Percentiles rank a stretch among this genome's conserved stretches.
Evolutionary conservation across 2,329 filamentous ascomycete species (phyloP).

Genomic region (Shiraia sp.): DNA sequence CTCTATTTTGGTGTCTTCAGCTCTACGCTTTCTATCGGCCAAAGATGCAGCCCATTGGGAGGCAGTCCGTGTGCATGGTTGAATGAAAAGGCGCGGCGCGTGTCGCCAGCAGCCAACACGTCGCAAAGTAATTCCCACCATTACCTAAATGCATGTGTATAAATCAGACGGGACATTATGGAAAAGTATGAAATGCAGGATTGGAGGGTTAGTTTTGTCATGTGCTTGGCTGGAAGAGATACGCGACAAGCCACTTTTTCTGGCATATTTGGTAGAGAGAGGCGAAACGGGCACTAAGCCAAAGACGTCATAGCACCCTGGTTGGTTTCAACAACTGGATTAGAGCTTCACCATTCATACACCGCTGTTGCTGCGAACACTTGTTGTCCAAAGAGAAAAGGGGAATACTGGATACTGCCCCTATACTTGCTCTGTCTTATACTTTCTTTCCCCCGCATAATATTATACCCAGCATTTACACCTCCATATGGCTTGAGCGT

Average conservation of each 20-base stretch:
- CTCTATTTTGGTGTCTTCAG: conserved; percentile 11
- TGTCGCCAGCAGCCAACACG: conserved; percentile 25
- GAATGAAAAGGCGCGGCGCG: conserved; percentile 14
- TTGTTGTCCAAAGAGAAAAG: conserved; percentile 1
- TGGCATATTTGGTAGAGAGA: conserved; percentile 1
- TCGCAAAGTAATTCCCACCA: conserved; percentile 33
- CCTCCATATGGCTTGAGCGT: conserved; percentile 28
- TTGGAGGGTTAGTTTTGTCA: conserved; percentile 3
- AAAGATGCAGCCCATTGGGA: conserved; percentile 10
- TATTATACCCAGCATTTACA: background rate
- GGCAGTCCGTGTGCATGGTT: conserved; percentile 6
- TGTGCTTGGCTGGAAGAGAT: conserved; percentile 10
- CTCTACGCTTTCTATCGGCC: conserved; percentile 4
- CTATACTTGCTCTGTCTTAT: conserved; percentile 4
- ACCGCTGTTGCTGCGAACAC: conserved; percentile 8
- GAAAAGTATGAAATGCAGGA: background rate
- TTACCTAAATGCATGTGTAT: conserved; percentile 28
- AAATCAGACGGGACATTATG: conserved; percentile 5
- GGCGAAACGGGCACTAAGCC: conserved; percentile 23
- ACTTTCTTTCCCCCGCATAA: no score
- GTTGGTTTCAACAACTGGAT: conserved; percentile 19
- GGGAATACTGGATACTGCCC: conserved; percentile 18
- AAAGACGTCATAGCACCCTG: conserved; percentile 19
- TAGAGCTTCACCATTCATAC: conserved; percentile 20
- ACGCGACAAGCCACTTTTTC: conserved; percentile 15